Percentiles rank a stretch among this genome's conserved stretches.
phyloP scores from a whole-genome alignment of 139 green algal genomes.

The Chlamydomonas urium region DNA sequence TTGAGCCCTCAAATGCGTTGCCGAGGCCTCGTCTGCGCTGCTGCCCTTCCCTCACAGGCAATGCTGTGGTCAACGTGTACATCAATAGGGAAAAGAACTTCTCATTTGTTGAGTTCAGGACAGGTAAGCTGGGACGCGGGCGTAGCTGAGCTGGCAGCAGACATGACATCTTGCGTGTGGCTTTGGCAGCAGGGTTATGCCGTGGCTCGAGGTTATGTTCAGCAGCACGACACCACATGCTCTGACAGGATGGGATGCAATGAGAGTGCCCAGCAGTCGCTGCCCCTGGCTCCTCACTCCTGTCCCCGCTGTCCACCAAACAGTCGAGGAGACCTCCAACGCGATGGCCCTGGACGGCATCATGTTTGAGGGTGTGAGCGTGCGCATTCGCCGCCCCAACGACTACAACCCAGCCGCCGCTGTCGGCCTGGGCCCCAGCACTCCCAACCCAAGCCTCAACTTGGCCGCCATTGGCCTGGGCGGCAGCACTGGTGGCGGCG shows the following conservation, averaged over 20 bases:
- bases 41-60: constrained; percentile 47
- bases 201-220: no score
- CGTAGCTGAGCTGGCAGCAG: no score
- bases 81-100: constrained; percentile 99
- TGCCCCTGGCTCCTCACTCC: not conserved
- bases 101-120: constrained; percentile 95
- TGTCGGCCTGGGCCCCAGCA: constrained; percentile 69
- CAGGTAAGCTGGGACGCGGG: no score
- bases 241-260: no score
- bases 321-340: constrained; percentile 89
- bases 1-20: no score
- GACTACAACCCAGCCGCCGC: constrained; percentile 95
- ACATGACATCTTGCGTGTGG: no score
- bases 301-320: not conserved
- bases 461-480: constrained; percentile 87
- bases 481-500: constrained; percentile 1
- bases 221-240: no score
- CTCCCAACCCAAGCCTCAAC: constrained; percentile 88
- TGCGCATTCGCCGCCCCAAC: constrained; percentile 91
- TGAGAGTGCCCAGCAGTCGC: no score
- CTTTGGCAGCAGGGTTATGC: no score
- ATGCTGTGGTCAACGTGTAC: constrained; percentile 94
- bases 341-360: constrained; percentile 92
- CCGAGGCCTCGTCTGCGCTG: no score
- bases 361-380: constrained; percentile 90